Evolutionary conservation across 2,329 filamentous ascomycete species (phyloP).

Genomic region (Aureobasidium subglaciale): DNA sequence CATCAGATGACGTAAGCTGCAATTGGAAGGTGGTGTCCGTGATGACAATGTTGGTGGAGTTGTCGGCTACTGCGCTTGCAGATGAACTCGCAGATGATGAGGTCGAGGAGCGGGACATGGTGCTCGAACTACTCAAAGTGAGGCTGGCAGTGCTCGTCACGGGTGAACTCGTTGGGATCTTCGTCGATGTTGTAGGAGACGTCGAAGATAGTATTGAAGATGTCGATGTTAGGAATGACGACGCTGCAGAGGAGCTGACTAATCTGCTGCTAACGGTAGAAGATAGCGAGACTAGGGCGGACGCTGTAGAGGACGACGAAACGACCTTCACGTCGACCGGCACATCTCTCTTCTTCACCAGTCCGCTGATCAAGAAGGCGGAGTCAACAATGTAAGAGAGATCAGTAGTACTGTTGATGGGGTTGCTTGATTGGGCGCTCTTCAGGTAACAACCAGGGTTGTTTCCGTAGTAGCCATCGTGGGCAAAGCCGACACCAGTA

Average conservation of each 20-base stretch:
- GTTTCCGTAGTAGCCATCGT: constrained; percentile 11
- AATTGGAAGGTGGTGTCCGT: constrained; percentile 6
- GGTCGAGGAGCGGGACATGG: background rate
- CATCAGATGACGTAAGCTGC: background rate
- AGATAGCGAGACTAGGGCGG: background rate
- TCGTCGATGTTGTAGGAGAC: background rate
- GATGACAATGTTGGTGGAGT: constrained; percentile 13
- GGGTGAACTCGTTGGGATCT: background rate
- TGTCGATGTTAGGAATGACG: background rate
- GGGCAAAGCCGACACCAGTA: constrained; percentile 8
- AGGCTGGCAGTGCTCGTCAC: background rate
- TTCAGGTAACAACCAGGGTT: constrained; percentile 12
- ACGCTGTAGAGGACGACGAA: background rate
- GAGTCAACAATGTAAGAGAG: constrained; percentile 10
- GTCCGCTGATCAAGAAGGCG: background rate
- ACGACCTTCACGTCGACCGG: background rate
- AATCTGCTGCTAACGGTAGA: background rate
- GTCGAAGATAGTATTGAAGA: background rate
- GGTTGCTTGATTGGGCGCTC: background rate
- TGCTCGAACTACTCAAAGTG: background rate
- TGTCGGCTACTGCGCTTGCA: background rate
- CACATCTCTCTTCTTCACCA: background rate
- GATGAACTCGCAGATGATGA: background rate
- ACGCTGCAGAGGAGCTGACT: background rate
- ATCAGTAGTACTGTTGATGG: background rate